Conservation (phyloP, 139 green algal genomes). For the Astrephomene gubernaculifera region DNA sequence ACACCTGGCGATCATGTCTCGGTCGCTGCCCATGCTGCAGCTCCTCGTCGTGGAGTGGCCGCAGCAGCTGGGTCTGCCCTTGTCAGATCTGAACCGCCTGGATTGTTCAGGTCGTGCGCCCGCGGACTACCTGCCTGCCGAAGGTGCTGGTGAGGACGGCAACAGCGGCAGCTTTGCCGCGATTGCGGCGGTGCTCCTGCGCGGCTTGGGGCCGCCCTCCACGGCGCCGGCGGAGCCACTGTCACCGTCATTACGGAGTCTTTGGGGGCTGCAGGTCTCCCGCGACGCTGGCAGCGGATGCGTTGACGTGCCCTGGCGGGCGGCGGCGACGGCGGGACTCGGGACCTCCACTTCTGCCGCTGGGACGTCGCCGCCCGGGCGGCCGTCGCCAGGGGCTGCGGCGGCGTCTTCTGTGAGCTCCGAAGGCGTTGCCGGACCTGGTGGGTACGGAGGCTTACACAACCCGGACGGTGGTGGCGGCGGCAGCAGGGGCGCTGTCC, state of each 20-base stretch:
- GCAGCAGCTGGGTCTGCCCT: not conserved
- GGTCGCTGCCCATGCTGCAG: conserved; percentile 9
- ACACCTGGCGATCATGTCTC: conserved; percentile 11
- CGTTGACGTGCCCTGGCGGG: no score
- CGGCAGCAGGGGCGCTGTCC: no score
- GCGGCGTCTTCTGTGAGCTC: no score
- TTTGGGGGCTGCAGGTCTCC: no score
- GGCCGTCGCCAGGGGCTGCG: no score
- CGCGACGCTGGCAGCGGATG: no score
- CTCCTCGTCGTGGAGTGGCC: conserved; percentile 6
- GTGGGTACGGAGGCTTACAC: not conserved
- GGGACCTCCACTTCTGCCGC: no score
- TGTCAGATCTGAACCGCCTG: not conserved
- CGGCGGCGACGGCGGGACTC: no score
- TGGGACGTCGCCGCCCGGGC: no score
- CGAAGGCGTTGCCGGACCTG: no score
- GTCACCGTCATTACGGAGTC: no score
- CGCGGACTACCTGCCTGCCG: not conserved
- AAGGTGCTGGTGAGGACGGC: not conserved
- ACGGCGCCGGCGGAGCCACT: not conserved
- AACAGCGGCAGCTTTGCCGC: not conserved
- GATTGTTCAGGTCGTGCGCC: not conserved
- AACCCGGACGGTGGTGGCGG: not conserved
- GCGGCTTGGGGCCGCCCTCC: not conserved
- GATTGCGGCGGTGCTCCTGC: not conserved